These are phyloP conservation scores for Adansonia rubrostipa DNA, from an alignment of 441 rosid genomes.

Conservation along the genomic window DNA sequence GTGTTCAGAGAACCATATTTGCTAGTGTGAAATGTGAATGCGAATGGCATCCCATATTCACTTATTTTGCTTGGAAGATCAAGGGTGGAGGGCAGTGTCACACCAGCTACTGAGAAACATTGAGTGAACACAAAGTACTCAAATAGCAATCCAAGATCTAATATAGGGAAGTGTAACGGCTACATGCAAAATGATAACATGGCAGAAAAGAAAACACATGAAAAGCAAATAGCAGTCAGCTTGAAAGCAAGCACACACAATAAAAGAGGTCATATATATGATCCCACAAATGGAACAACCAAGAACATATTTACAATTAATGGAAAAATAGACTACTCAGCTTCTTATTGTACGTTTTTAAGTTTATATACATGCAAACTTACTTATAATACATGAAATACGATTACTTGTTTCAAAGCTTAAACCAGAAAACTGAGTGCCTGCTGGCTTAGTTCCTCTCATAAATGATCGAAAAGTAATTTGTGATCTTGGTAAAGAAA, in stretches of 20 bases:
- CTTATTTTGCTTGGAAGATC: neutral
- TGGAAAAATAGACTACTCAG: neutral
- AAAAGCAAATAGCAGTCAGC: neutral
- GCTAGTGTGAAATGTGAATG: neutral
- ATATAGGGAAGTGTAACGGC: neutral
- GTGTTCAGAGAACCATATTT: neutral
- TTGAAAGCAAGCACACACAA: neutral
- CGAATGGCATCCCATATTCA: neutral
- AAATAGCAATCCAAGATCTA: neutral
- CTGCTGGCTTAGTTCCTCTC: neutral
- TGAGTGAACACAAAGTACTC: neutral
- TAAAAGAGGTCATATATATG: neutral
- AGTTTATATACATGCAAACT: neutral
- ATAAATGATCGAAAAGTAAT: neutral
- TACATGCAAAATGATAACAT: neutral
- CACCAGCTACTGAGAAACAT: neutral
- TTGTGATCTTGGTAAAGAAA: neutral
- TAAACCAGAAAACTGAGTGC: neutral
- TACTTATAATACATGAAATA: neutral
- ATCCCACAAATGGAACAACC: neutral
- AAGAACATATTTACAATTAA: neutral
- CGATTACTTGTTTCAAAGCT: neutral
- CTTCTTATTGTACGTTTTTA: neutral
- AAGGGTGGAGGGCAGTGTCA: neutral
- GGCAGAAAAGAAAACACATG: neutral